Conservation (phyloP, 208 protist genomes). For the Trypanosomatidae sp. region DNA sequence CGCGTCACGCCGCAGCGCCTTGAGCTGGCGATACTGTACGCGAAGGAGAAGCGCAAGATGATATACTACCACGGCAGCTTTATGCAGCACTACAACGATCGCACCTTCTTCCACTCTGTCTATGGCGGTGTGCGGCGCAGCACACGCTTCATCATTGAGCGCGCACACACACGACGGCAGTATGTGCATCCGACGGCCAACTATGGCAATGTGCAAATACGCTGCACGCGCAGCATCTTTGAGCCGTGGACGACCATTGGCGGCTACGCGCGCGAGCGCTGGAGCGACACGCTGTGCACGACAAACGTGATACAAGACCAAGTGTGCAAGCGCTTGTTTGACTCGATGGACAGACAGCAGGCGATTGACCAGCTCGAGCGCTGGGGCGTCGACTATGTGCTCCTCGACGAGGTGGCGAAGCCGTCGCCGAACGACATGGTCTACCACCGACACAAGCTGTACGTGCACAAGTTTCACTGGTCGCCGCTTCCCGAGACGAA, state of each 20-base stretch:
- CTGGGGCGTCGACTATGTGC: conserved; percentile 70
- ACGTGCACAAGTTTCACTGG: conserved; percentile 75
- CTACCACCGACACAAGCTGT: conserved; percentile 64
- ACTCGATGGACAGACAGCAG: conserved; percentile 35
- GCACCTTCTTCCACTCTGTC: conserved; percentile 30
- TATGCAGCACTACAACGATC: conserved; percentile 56
- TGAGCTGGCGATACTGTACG: conserved; percentile 31
- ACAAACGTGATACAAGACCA: conserved; percentile 50
- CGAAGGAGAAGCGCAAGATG: conserved; percentile 68
- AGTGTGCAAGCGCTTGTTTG: conserved; percentile 17
- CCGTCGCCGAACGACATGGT: conserved; percentile 54
- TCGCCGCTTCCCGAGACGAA: conserved; percentile 57
- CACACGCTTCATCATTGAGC: conserved; percentile 54
- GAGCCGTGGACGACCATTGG: conserved; percentile 50
- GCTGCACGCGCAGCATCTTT: conserved; percentile 31
- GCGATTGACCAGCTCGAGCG: conserved; percentile 56
- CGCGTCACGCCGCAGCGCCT: conserved; percentile 52
- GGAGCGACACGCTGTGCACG: conserved; percentile 30
- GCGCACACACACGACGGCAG: conserved; percentile 42
- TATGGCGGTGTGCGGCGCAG: conserved; percentile 24
- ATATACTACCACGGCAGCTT: conserved; percentile 54
- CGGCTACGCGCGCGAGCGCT: conserved; percentile 46
- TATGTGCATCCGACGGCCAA: conserved; percentile 33
- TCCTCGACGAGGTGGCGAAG: conserved; percentile 73
- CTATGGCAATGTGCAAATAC: conserved; percentile 36